Conservation (phyloP, 2,329 filamentous ascomycete species). For the Pyrenochaeta sp. region DNA sequence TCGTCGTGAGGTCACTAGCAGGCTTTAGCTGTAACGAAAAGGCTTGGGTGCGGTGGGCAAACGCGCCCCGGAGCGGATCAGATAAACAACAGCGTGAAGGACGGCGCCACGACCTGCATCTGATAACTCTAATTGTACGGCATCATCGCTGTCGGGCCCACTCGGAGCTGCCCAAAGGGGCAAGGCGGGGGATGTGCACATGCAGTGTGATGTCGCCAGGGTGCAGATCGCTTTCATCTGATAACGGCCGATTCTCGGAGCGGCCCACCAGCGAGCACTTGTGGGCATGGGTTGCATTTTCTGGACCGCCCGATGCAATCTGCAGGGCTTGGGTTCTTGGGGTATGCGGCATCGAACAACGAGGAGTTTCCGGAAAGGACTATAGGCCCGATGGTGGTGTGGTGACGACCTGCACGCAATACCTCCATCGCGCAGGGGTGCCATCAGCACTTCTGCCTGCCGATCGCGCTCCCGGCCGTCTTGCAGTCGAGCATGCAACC, state of each 20-base stretch:
- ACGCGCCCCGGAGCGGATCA: conserved; percentile 38
- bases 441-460: conserved; percentile 6
- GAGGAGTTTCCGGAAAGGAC: conserved; percentile 6
- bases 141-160: conserved; percentile 13
- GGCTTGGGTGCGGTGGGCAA: no score
- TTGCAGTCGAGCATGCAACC: background rate
- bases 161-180: conserved; percentile 30
- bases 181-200: conserved; percentile 9
- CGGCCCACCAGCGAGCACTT: conserved; percentile 1
- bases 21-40: conserved; percentile 33
- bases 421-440: conserved; percentile 6
- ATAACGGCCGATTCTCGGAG: conserved; percentile 42
- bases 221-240: conserved; percentile 34
- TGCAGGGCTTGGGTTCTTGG: conserved; percentile 3
- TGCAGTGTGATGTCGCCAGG: conserved; percentile 34
- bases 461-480: conserved; percentile 11
- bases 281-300: background rate
- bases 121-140: conserved; percentile 38
- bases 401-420: conserved; percentile 10
- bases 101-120: conserved; percentile 31
- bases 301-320: conserved; percentile 11
- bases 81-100: conserved; percentile 32
- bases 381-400: conserved; percentile 16
- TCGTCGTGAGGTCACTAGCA: conserved; percentile 15
- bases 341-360: conserved; percentile 13